Evolutionary conservation across 495 filamentous ascomycete genomes (phyloP).

Genomic region (Penicillium egyptiacum): DNA sequence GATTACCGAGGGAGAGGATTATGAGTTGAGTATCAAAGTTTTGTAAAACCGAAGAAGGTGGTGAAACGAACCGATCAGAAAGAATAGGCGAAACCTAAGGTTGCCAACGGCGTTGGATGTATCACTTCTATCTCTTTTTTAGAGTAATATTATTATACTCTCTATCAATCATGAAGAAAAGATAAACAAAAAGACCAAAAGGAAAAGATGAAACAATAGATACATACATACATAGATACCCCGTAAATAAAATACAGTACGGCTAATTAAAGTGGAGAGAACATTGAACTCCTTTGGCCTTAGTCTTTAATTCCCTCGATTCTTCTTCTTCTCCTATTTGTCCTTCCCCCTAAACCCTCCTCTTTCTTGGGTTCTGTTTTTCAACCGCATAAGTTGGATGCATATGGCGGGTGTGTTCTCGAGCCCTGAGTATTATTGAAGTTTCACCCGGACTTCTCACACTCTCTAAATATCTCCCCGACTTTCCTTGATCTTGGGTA

Average conservation of each 20-base stretch:
- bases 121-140: background rate
- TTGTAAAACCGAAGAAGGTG: too few species aligned
- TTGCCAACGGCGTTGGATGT: background rate
- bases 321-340: constrained; percentile 20
- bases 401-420: constrained; percentile 3
- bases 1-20: background rate
- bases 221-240: background rate
- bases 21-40: background rate
- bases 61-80: too few species aligned
- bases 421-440: constrained; percentile 7
- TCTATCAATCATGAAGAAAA: background rate
- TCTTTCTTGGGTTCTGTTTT: constrained; percentile 1
- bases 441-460: constrained; percentile 4
- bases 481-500: constrained; percentile 13
- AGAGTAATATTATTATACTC: background rate
- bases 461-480: constrained; percentile 5
- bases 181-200: background rate
- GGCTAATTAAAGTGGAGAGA: constrained; percentile 14
- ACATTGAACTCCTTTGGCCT: constrained; percentile 18
- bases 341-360: constrained; percentile 17
- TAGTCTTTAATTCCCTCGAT: constrained; percentile 10
- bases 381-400: background rate
- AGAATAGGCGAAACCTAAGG: background rate
- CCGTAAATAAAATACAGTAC: background rate
- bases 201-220: constrained; percentile 1